phyloP scores from a whole-genome alignment of 495 filamentous ascomycete species.

The Hypomontagnella submonticulosa region DNA sequence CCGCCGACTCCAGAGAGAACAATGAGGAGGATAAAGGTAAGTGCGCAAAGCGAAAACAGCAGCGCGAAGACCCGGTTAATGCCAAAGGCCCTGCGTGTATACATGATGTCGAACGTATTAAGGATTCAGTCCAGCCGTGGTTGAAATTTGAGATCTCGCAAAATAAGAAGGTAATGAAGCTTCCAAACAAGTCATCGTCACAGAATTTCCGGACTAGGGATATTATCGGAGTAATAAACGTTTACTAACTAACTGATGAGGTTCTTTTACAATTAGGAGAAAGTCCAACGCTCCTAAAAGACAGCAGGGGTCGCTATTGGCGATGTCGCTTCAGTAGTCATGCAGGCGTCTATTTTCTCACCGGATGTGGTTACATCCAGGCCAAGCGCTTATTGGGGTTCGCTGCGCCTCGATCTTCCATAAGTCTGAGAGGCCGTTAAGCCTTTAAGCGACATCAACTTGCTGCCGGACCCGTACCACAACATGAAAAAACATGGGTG shows the following conservation, averaged over 20 bases:
- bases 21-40: slow-evolving; percentile 43
- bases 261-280: background rate
- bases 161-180: slow-evolving; percentile 1
- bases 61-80: slow-evolving; percentile 30
- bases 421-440: slow-evolving; percentile 3
- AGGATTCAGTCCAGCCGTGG: background rate
- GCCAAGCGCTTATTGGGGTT: slow-evolving; percentile 14
- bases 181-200: slow-evolving; percentile 2
- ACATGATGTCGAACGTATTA: slow-evolving; percentile 29
- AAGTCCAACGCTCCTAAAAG: background rate
- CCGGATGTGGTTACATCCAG: slow-evolving; percentile 24
- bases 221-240: slow-evolving; percentile 13
- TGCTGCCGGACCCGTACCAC: background rate
- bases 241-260: background rate
- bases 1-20: slow-evolving; percentile 46
- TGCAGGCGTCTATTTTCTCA: slow-evolving; percentile 24
- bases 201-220: background rate
- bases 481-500: background rate
- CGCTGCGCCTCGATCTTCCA: slow-evolving; percentile 11
- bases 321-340: slow-evolving; percentile 4
- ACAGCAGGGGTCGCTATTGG: slow-evolving; percentile 10
- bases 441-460: slow-evolving; percentile 3
- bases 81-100: slow-evolving; percentile 2
- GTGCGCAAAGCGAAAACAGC: slow-evolving; percentile 43
- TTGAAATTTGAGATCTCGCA: slow-evolving; percentile 1